phyloP scores from a whole-genome alignment of 2,329 filamentous ascomycete species.

The Aspergillus fumigatiaffinis region DNA sequence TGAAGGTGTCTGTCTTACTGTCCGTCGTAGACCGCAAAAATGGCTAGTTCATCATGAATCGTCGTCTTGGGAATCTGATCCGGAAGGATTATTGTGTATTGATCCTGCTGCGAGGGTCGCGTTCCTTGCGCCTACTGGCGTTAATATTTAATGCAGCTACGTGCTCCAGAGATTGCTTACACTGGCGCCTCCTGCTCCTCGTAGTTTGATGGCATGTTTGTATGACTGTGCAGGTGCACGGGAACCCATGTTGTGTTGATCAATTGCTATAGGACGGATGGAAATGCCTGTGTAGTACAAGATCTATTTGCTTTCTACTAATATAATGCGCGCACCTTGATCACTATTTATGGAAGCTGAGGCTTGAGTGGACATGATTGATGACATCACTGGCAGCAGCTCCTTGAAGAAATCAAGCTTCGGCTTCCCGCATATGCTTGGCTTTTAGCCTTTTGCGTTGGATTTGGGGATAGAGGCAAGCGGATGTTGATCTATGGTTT shows the following conservation, averaged over 20 bases:
- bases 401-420: too few relatives aligned
- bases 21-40: conserved; percentile 9
- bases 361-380: too few relatives aligned
- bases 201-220: background rate
- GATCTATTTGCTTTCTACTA: too few relatives aligned
- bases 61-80: background rate
- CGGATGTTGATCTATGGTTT: too few relatives aligned
- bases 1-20: background rate
- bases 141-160: background rate
- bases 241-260: background rate
- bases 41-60: background rate
- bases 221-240: background rate
- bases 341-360: too few relatives aligned
- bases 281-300: background rate
- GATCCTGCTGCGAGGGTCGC: conserved; percentile 7
- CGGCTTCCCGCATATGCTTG: too few relatives aligned
- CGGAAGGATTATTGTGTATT: conserved; percentile 1
- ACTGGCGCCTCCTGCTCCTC: background rate
- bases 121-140: conserved; percentile 3
- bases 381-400: too few relatives aligned
- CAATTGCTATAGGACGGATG: background rate
- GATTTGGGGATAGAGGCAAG: too few relatives aligned
- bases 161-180: background rate
- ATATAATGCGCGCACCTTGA: too few relatives aligned
- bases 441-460: too few relatives aligned